phyloP scores from a whole-genome alignment of 805 yeast genomes.

The Zygoascus biomembranicola region DNA sequence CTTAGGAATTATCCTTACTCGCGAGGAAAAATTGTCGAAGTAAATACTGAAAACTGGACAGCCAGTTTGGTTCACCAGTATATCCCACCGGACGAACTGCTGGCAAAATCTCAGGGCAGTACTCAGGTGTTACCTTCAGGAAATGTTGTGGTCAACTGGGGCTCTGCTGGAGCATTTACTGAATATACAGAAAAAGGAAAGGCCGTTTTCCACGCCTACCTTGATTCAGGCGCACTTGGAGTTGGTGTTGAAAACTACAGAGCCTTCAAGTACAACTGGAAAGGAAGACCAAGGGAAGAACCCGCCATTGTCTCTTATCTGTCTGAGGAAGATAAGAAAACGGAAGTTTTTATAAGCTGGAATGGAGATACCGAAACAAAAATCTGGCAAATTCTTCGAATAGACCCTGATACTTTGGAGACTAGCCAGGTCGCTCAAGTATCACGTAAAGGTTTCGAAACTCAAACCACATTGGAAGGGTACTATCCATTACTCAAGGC shows the following conservation, averaged over 20 bases:
- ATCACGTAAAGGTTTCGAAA: neutral
- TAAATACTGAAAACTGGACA: constrained; percentile 4
- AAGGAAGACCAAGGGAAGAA: constrained; percentile 7
- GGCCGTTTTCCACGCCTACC: constrained; percentile 9
- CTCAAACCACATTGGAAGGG: neutral
- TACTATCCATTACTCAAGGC: neutral
- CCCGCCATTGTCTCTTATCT: constrained; percentile 6
- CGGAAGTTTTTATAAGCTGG: constrained; percentile 9
- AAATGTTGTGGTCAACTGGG: constrained; percentile 11
- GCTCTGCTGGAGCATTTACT: constrained; percentile 9
- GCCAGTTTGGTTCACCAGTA: constrained; percentile 5
- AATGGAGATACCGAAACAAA: constrained; percentile 12
- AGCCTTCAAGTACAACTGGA: constrained; percentile 11
- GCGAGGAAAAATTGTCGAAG: constrained; percentile 6
- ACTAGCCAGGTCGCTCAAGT: neutral
- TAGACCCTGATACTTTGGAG: neutral
- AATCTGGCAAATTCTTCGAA: constrained; percentile 5
- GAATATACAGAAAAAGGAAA: constrained; percentile 7
- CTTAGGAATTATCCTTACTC: constrained; percentile 3
- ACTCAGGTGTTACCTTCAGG: constrained; percentile 9
- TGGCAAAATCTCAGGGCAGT: constrained; percentile 9
- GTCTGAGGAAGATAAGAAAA: neutral
- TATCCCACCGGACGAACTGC: constrained; percentile 5
- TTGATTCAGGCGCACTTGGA: constrained; percentile 8
- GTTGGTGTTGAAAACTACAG: constrained; percentile 8